Percentiles rank a stretch among this genome's conserved stretches.
Conservation (phyloP, 345 rosid genomes). For the Psidium guajava region DNA sequence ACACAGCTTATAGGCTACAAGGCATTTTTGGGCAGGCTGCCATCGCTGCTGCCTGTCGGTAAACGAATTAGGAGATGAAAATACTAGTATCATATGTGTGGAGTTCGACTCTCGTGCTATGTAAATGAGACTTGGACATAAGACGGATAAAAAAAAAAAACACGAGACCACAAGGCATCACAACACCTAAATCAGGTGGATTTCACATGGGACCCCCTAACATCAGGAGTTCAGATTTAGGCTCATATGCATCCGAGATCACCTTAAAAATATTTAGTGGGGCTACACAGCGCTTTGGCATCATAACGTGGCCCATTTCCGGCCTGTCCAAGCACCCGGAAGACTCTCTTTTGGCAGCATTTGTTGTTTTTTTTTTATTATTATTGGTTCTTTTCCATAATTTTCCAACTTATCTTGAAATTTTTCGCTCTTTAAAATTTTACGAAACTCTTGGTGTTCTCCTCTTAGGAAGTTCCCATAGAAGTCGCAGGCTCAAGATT, state of each 20-base stretch:
- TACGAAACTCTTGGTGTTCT: neutral
- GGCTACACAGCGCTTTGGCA: neutral
- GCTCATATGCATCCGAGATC: neutral
- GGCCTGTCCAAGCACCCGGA: neutral
- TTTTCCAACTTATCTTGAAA: neutral
- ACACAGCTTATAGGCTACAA: neutral
- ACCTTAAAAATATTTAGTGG: neutral
- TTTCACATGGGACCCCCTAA: accelerated
- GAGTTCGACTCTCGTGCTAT: no score
- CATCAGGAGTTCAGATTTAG: neutral
- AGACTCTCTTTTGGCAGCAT: neutral
- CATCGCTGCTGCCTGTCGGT: no score
- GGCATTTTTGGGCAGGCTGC: neutral
- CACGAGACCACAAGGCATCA: accelerated
- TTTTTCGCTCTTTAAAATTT: neutral
- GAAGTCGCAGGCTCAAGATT: neutral
- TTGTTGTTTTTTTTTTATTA: neutral
- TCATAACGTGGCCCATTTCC: neutral
- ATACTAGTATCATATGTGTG: no score
- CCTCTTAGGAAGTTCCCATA: neutral
- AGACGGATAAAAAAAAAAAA: accelerated
- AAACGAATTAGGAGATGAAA: no score
- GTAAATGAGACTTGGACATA: no score
- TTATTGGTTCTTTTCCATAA: neutral
- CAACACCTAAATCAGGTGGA: neutral